Percentiles rank a stretch among this genome's conserved stretches.
Conservation (phyloP, 2,329 filamentous ascomycete genomes). For the Calonectria fujianensis region DNA sequence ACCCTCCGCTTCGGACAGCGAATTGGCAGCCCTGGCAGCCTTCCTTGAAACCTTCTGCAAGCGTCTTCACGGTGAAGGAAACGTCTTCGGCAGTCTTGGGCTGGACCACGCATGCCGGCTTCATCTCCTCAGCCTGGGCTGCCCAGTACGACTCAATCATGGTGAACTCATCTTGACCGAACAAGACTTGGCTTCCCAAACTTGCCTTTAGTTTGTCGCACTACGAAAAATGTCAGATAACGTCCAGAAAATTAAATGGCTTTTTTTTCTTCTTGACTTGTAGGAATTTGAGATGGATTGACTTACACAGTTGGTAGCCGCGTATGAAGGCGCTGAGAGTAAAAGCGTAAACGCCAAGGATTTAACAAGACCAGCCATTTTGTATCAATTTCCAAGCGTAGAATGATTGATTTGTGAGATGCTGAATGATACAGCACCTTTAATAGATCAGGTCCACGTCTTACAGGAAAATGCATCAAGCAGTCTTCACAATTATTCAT, state of each 20-base stretch:
- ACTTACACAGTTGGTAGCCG: not conserved
- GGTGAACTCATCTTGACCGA: not conserved
- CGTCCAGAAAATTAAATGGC: not conserved
- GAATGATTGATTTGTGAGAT: not conserved
- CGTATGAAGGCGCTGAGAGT: not conserved
- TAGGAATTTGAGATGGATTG: not conserved
- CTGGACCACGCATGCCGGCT: not conserved
- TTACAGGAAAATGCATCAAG: not conserved
- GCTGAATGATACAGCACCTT: not conserved
- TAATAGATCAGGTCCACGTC: not conserved
- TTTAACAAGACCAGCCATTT: not conserved
- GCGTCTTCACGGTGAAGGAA: not conserved
- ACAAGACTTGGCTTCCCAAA: not conserved
- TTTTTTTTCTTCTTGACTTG: not conserved
- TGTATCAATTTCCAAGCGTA: not conserved
- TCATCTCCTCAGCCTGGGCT: not conserved
- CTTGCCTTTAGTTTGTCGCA: not conserved
- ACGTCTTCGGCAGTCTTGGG: not conserved
- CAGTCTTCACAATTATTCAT: not conserved
- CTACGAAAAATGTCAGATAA: not conserved
- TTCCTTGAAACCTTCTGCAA: not conserved
- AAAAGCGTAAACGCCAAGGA: not conserved
- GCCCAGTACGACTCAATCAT: not conserved
- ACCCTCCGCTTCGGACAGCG: conserved; percentile 3
- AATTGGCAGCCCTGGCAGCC: not conserved